These are phyloP conservation scores for Cymbidium sinense DNA, from an alignment of 106 monocot genomes.

Conservation along the genomic window DNA sequence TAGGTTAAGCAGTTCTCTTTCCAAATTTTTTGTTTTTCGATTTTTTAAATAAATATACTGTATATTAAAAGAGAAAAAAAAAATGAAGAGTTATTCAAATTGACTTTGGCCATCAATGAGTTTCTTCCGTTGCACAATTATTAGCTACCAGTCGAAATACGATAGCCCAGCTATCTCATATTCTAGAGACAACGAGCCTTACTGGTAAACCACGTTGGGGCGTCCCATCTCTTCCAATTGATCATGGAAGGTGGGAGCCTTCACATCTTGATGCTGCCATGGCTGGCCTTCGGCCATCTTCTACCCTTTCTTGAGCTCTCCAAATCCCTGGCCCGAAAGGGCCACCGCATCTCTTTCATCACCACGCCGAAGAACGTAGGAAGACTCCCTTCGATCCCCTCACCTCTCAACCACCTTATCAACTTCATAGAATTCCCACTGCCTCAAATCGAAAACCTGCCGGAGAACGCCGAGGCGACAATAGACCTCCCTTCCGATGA, in stretches of 20 bases:
- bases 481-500: slow-evolving; percentile 37
- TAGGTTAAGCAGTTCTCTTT: too few relatives aligned
- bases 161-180: too few relatives aligned
- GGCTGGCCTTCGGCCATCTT: slow-evolving; percentile 66
- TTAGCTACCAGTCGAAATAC: too few relatives aligned
- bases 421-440: slow-evolving; percentile 41
- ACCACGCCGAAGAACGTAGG: slow-evolving; percentile 37
- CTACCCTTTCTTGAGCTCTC: slow-evolving; percentile 55
- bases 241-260: background rate
- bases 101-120: too few relatives aligned
- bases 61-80: too few relatives aligned
- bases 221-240: too few relatives aligned
- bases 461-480: slow-evolving; percentile 41
- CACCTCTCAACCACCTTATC: slow-evolving; percentile 8
- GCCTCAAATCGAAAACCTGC: slow-evolving; percentile 13
- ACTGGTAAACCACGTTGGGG: too few relatives aligned
- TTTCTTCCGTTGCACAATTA: too few relatives aligned
- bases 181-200: too few relatives aligned
- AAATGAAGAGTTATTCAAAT: too few relatives aligned
- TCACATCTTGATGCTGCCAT: slow-evolving; percentile 59
- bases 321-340: slow-evolving; percentile 20
- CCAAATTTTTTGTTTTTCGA: too few relatives aligned
- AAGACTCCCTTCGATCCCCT: background rate
- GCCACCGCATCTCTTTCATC: slow-evolving; percentile 27
- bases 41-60: too few relatives aligned